phyloP scores from a whole-genome alignment of 208 protist species.

The Leishmania lainsoni region DNA sequence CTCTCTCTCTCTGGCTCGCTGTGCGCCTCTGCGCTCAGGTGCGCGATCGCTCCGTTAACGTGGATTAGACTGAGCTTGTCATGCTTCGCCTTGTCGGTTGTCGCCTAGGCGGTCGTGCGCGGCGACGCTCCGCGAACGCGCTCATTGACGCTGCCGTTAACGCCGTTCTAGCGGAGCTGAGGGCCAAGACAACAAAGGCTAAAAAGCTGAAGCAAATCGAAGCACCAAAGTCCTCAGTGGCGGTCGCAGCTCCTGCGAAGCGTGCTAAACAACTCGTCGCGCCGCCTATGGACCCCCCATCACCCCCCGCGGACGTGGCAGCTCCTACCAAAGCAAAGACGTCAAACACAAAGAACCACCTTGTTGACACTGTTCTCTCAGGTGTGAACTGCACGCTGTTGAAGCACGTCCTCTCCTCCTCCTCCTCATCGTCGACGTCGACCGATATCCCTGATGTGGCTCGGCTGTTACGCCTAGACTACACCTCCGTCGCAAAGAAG shows the following conservation, averaged over 20 bases:
- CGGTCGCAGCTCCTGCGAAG: background rate
- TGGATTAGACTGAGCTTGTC: background rate
- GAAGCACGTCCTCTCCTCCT: conserved; percentile 27
- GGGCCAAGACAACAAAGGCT: background rate
- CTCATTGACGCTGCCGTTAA: conserved; percentile 15
- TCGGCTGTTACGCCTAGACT: conserved; percentile 33
- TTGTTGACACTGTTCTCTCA: conserved; percentile 23
- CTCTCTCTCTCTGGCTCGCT: background rate
- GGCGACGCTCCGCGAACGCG: conserved; percentile 4
- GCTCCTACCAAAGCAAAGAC: background rate
- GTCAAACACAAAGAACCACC: background rate
- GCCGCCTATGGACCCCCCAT: background rate
- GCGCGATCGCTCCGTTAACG: background rate
- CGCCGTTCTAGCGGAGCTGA: conserved; percentile 15
- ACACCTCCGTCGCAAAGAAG: conserved; percentile 3
- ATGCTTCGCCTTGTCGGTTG: conserved; percentile 25
- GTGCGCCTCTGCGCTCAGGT: background rate
- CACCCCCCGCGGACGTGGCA: background rate
- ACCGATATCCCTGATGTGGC: conserved; percentile 24
- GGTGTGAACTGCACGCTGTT: conserved; percentile 27
- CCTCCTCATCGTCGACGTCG: conserved; percentile 21
- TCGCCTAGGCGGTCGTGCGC: conserved; percentile 25
- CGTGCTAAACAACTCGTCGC: background rate
- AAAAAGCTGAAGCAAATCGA: background rate
- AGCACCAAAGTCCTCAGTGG: background rate